Evolutionary conservation across 768 basidiomycete genomes (phyloP).

Genomic region (Artomyces pyxidatus): DNA sequence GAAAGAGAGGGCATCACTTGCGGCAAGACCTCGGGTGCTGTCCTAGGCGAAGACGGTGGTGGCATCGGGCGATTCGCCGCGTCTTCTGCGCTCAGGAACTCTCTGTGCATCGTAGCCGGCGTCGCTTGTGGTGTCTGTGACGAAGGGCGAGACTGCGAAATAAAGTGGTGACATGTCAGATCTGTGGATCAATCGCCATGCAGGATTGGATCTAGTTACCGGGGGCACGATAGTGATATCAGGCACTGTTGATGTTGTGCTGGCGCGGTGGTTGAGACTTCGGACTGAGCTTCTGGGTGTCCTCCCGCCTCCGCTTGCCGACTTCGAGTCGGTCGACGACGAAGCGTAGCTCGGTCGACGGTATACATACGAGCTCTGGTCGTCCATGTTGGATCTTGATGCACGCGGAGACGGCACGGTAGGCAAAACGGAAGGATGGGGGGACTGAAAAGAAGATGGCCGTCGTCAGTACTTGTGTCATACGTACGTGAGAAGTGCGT

Average conservation of each 20-base stretch:
- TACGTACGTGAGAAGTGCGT: conserved; percentile 6
- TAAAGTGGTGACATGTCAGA: not conserved
- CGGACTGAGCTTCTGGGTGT: conserved; percentile 8
- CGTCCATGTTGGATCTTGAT: not conserved
- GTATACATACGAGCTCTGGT: conserved; percentile 6
- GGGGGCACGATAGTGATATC: conserved; percentile 9
- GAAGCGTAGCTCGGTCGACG: conserved; percentile 11
- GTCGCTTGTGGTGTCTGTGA: conserved; percentile 15
- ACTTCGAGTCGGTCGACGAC: conserved; percentile 7
- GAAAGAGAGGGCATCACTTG: not conserved
- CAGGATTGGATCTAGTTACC: no score
- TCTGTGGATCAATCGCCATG: not conserved
- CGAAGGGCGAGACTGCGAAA: conserved; percentile 10
- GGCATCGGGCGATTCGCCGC: conserved; percentile 4
- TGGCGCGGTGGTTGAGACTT: conserved; percentile 5
- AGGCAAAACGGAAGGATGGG: conserved; percentile 1
- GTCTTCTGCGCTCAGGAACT: conserved; percentile 12
- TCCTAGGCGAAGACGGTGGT: conserved; percentile 3
- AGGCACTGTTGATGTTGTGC: conserved; percentile 8
- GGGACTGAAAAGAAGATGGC: not conserved
- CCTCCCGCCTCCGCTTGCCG: not conserved
- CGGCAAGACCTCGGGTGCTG: not conserved
- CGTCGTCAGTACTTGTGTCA: not conserved
- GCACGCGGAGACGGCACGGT: not conserved
- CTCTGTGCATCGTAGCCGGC: not conserved